Conservation (phyloP, 1,284 basidiomycete species). For the Leccinum solheimii region DNA sequence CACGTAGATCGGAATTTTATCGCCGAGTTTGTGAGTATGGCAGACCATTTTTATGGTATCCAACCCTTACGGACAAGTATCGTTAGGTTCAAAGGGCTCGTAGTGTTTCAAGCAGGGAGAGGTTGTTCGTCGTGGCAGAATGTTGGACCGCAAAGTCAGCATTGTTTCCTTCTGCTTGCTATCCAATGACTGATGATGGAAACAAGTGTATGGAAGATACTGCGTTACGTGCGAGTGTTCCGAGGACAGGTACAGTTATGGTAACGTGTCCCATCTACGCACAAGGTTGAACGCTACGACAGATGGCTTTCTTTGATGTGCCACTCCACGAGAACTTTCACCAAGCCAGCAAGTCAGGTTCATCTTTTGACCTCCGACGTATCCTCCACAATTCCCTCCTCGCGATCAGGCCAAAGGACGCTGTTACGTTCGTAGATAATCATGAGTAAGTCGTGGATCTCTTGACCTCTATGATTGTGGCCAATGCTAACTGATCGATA, state of each 20-base stretch:
- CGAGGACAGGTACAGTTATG: slow-evolving; percentile 53
- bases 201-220: slow-evolving; percentile 49
- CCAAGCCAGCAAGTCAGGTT: slow-evolving; percentile 57
- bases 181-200: slow-evolving; percentile 1
- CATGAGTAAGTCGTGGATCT: slow-evolving; percentile 61
- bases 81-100: slow-evolving; percentile 53
- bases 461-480: background rate
- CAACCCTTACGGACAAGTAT: background rate
- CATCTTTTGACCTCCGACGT: slow-evolving; percentile 64
- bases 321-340: slow-evolving; percentile 75
- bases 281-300: background rate
- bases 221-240: slow-evolving; percentile 60
- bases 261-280: background rate
- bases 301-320: slow-evolving; percentile 65
- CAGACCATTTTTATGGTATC: background rate
- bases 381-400: slow-evolving; percentile 63
- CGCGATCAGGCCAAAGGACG: slow-evolving; percentile 59
- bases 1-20: slow-evolving; percentile 73
- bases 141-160: slow-evolving; percentile 70
- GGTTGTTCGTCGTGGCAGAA: slow-evolving; percentile 72
- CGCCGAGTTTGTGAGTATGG: slow-evolving; percentile 57
- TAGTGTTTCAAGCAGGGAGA: slow-evolving; percentile 43
- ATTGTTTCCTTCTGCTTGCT: slow-evolving; percentile 2
- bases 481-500: slow-evolving; percentile 24
- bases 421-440: slow-evolving; percentile 83